phyloP scores from a whole-genome alignment of 2,329 filamentous ascomycete species.

The Alternaria ethzedia region DNA sequence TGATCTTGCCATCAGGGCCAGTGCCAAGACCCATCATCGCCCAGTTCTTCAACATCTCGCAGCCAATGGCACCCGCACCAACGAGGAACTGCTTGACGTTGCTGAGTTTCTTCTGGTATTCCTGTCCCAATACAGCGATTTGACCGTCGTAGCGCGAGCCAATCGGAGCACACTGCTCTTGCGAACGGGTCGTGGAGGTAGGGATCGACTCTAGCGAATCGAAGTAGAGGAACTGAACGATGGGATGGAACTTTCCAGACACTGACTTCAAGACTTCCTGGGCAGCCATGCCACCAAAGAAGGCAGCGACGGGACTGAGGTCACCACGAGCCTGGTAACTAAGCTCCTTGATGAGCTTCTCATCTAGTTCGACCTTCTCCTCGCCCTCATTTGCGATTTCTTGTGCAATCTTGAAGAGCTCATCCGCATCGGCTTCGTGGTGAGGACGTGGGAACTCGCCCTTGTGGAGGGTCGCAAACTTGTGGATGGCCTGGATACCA shows the following conservation, averaged over 20 bases:
- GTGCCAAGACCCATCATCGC: slow-evolving; percentile 96
- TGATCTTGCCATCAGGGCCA: slow-evolving; percentile 87
- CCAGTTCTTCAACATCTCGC: slow-evolving; percentile 99
- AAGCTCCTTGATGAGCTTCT: slow-evolving; percentile 90
- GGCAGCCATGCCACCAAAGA: slow-evolving; percentile 91
- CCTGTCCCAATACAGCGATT: slow-evolving; percentile 91
- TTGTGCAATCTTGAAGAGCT: slow-evolving; percentile 77
- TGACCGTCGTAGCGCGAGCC: slow-evolving; percentile 94
- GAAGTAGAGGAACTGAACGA: slow-evolving; percentile 95
- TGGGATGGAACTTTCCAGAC: slow-evolving; percentile 96
- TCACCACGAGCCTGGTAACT: slow-evolving; percentile 95
- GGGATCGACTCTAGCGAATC: slow-evolving; percentile 97
- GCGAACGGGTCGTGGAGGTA: slow-evolving; percentile 73
- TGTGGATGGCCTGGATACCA: slow-evolving; percentile 89
- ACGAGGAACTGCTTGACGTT: slow-evolving; percentile 94
- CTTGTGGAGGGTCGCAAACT: slow-evolving; percentile 75
- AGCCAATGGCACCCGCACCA: slow-evolving; percentile 94
- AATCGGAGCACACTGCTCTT: slow-evolving; percentile 85
- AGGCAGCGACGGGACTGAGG: slow-evolving; percentile 87
- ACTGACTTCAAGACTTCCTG: slow-evolving; percentile 97
- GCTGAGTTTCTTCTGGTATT: slow-evolving; percentile 91
- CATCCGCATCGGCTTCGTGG: slow-evolving; percentile 80
- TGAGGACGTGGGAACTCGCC: slow-evolving; percentile 80
- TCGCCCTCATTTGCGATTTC: slow-evolving; percentile 70
- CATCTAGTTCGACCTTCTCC: slow-evolving; percentile 82